Evolutionary conservation across 345 rosid species (phyloP), one percentile per base, ranked within the genome.

Genomic region (Dipteronia sinensis): DNA sequence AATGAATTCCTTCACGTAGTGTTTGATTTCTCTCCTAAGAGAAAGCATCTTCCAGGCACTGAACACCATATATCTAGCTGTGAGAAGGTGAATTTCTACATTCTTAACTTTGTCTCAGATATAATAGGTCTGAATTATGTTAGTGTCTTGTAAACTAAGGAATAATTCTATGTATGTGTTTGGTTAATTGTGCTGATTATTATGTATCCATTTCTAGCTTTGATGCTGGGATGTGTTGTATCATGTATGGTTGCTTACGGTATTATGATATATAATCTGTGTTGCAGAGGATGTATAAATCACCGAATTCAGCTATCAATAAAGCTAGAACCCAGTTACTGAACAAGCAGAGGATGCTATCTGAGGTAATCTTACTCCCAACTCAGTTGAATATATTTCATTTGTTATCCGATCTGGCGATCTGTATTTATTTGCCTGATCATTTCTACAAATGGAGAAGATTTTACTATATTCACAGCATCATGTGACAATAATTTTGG

Each of bases 271-370:
- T 55, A 19, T 64, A 20, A 38, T 42, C 46, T 53, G 65, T 77
- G 69, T 73, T 68, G 40, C 97, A 97, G 98, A 90, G 92, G 83
- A 81, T 91, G 87, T 88, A 49, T 73, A 86, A 77, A 71, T 97
- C 99, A 3, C 98, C 98, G 69, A 92, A 97, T 83, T 97, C 98
- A 6, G 86, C 78, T 19, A 53, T 80, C 59, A 94, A 86, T 77
- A 94, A 97, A 85, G 97, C 98, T 58, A 89, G 98, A 85, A 94
- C 99, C n/a, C 95, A 87, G 79, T 84, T 67, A 68, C 73, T 94
- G 80, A 93, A 91, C 87, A 89, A 87, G 85, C 98, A 94, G 84
- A 91, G 98, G 79, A 88, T 91, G 98, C 76, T 87, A 68, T 85
- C 97, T 6, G 79, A 87, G 97, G 98, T 90, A 69, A 7, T 64